Evolutionary conservation across 108 stramenopile species (phyloP), one percentile per base, ranked within the genome.

Genomic region (Hondaea fermentalgiana): DNA sequence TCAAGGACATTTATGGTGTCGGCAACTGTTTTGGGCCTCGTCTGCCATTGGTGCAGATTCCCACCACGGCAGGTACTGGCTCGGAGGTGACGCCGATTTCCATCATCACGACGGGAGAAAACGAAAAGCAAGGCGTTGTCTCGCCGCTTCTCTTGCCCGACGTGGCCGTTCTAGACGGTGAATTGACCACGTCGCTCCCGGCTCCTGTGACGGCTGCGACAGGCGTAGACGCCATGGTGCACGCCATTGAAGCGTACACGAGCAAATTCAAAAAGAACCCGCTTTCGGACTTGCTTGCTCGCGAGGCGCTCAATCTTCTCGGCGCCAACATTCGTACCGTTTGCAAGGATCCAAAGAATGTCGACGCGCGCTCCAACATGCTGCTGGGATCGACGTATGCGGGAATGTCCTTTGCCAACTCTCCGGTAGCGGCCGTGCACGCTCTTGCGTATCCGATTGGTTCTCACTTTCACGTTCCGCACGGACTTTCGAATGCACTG

Each of bases 151-250:
- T 89, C 35, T 53, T 89, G 42, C 89, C 89, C 44, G 89, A 89
- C 57, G n/a, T 83, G 8, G 89, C 89, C 17, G 89, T 89, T 21
- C 44, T 89, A 5, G 89, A 89, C 43, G 89, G 88, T 17, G 88
- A 89, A 60, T 29, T 89, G 53, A 89, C 89, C 29, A 23, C 55
- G 4, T 76, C 89, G 57, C 28, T 89, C 12, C 89, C 89, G 14
- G 58, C 89, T 12, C 42, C 43, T 28, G 60, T 60, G 4, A 89
- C 89, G 8, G 72, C 89, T 5, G 72, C 72, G 0, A 89, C 89
- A 5, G 89, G 89, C 28, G 87, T 89, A 21, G 89, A 89, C n/a
- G 89, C 89, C 49, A 89, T 89, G 89, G 89, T 89, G 87, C 89
- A 89, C 47, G 89, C 89, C 10, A 89, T 89, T 12, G 89, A 89